Base-by-base conservation (phyloP, 306 rosid species). In the Prunus salicina region DNA sequence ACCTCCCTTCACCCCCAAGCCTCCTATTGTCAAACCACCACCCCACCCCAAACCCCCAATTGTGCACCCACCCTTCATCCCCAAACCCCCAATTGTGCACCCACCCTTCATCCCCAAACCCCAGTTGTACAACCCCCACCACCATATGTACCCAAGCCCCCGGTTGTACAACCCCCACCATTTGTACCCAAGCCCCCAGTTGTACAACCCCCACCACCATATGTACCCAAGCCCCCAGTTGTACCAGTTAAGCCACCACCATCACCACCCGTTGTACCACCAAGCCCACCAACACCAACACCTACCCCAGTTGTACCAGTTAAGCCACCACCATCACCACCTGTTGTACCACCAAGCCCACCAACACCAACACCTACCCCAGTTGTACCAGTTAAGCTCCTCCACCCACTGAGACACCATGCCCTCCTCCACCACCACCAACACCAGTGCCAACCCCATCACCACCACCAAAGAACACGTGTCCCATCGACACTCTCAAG, bases 401-500 rank as follows among this genome's bases (percentile, higher is more conserved):
- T 3, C 82, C 84, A 0, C 78, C 88, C 0, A 6, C 13, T 3
- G 80, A 5, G 43, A 67, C 52, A 2, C 81, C 85, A 10, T 73
- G 79, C 20, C 84, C 43, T 1, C 43, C 43, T 6, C n/a, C n/a
- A n/a, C 43, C 43, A 6, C 86, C 86, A 13, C 89, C 88, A 2
- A 32, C 85, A 2, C 77, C 91, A 10, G 57, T 68, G 1, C 88
- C 97, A 4, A 77, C 85, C 25, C 91, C 96, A 0, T 85, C 91
- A 10, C 90, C 96, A 0, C 86, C 91, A 12, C 85, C 84, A 1
- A 34, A 16, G 78, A 78, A 16, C 88, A 80, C 92, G 0, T 95
- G 98, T 13, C 86, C 97, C 9, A 85, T 94, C 8, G 97, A 92
- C 79, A 77, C 87, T 0, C 81, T 95, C 66, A 95, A 95, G 80